phyloP scores from a whole-genome alignment of 768 basidiomycete species.

The Fomitopsis pulvina region DNA sequence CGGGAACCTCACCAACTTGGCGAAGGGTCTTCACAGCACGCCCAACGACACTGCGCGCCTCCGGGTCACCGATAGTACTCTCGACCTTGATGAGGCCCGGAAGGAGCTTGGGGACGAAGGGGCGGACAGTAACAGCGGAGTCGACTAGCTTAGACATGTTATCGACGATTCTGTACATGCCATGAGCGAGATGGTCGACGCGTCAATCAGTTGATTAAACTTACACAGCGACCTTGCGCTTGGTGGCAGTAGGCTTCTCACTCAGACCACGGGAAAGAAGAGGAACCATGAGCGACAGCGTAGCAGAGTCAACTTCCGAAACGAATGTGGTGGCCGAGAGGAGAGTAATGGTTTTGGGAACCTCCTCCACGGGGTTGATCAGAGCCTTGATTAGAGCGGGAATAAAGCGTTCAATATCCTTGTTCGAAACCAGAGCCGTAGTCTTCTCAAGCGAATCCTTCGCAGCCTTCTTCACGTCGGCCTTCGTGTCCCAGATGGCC shows the following conservation, averaged over 20 bases:
- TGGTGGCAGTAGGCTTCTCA: constrained; percentile 93
- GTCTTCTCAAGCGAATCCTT: constrained; percentile 92
- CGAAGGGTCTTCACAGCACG: constrained; percentile 94
- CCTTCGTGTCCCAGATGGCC: constrained; percentile 98
- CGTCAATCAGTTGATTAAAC: constrained; percentile 23
- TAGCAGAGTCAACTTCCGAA: constrained; percentile 97
- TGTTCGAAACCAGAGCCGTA: constrained; percentile 93
- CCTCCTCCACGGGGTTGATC: constrained; percentile 99
- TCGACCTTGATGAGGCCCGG: constrained; percentile 96
- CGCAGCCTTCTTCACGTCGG: constrained; percentile 98
- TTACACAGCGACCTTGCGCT: constrained; percentile 96
- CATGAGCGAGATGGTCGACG: constrained; percentile 9
- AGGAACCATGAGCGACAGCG: constrained; percentile 96
- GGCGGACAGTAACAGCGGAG: constrained; percentile 89
- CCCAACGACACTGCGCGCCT: constrained; percentile 89
- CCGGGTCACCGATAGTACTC: constrained; percentile 92
- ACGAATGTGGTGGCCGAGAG: constrained; percentile 99
- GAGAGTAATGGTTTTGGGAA: constrained; percentile 88
- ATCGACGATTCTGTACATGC: constrained; percentile 69
- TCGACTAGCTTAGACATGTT: constrained; percentile 99
- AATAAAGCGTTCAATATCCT: constrained; percentile 96
- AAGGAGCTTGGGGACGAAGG: constrained; percentile 93
- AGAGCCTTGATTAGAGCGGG: constrained; percentile 96
- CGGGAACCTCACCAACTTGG: constrained; percentile 87
- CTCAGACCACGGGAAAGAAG: constrained; percentile 87